Base-by-base conservation (phyloP, 306 rosid species). In the Trifolium fragiferum region DNA sequence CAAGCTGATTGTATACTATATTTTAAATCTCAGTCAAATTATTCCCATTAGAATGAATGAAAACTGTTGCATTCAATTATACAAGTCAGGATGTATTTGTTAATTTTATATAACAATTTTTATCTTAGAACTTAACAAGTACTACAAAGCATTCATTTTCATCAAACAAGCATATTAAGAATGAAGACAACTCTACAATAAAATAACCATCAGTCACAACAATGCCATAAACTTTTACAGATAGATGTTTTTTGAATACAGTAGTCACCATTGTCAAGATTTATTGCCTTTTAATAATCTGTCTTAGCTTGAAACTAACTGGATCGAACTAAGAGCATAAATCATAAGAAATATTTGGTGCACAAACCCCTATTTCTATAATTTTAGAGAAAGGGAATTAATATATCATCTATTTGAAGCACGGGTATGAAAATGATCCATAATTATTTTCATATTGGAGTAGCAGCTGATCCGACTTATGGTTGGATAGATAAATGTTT, bases 131-230 rank as follows among this genome's bases (percentile, higher is more conserved):
- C 23, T 76, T 59, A 19, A 57, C 54, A 40, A 6, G 1, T 53
- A 53, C 5, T 53, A 38, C 66, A 46, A 76, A 14, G 50, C 11
- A 70, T 19, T 77, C 61, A 58, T 58, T 58, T 65, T 57, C 16
- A 35, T 21, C 41, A 50, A 2, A 65, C 81, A 44, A 0, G n/a
- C n/a, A 44, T 44, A 50, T 43, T 38, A 9, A 38, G 44, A 38
- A 38, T 38, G 44, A 38, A 38, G 44, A 38, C 9, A 35, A 6
- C 13, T 40, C 3, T 40, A 40, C 13, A 2, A 35, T 35, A 13
- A 40, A 2, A 10, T 9, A 40, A 40, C 46, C 46, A 10, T 41
- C 47, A 41, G 15, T 41, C 15, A 41, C 47, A 41, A 4, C 14
- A 41, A 41, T 41, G 50, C 49, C 6, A 12, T 43, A 43, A 13